These are phyloP conservation scores for Babesia ovis DNA, from an alignment of 169 alveolate genomes.

Conservation along the genomic window DNA sequence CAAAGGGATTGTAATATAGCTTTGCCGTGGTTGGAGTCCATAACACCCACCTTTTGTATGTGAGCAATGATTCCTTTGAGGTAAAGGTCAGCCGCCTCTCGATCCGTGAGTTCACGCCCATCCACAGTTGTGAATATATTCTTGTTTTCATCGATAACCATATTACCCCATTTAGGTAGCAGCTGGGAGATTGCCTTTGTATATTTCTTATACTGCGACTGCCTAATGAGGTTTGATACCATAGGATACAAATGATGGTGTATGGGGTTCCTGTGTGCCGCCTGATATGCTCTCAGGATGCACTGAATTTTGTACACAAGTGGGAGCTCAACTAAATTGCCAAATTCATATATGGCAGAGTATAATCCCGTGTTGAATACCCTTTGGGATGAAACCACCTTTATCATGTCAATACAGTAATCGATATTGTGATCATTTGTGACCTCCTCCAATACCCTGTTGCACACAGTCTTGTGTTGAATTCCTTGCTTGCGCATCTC, in stretches of 20 bases:
- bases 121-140: background rate
- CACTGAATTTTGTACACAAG: constrained; percentile 7
- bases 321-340: background rate
- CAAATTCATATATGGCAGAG: constrained; percentile 10
- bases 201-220: background rate
- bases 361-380: constrained; percentile 38
- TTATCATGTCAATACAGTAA: constrained; percentile 33
- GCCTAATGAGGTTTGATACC: background rate
- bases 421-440: background rate
- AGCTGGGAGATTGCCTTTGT: constrained; percentile 2
- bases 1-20: background rate
- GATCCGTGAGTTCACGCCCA: constrained; percentile 1
- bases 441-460: constrained; percentile 1
- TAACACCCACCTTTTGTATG: background rate
- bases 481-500: constrained; percentile 13
- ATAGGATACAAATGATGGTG: constrained; percentile 21
- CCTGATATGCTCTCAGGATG: constrained; percentile 7
- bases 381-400: constrained; percentile 14
- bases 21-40: constrained; percentile 11
- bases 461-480: constrained; percentile 6
- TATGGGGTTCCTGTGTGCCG: constrained; percentile 7
- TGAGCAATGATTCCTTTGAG: background rate
- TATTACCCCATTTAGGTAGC: background rate
- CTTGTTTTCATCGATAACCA: background rate
- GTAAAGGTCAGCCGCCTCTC: constrained; percentile 9